Conservation (phyloP, 108 stramenopile species). For the Fistulifera solaris region DNA sequence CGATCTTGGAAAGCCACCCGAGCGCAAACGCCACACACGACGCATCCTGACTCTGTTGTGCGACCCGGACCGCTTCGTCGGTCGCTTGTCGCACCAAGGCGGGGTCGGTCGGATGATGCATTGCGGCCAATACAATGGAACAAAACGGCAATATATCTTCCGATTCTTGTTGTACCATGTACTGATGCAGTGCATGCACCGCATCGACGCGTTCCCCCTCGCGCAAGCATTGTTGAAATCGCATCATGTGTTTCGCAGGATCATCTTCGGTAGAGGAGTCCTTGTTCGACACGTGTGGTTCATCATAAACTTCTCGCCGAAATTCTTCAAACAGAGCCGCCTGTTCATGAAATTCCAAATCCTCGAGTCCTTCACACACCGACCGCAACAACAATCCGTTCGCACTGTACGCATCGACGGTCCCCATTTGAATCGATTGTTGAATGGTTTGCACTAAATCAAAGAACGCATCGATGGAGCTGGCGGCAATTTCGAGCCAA, state of each 20-base stretch:
- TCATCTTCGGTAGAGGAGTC: not conserved
- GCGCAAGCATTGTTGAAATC: conserved; percentile 68
- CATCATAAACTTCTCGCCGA: too few species aligned
- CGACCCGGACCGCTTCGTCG: conserved; percentile 89
- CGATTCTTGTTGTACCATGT: conserved; percentile 46
- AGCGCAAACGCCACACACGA: conserved; percentile 77
- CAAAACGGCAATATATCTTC: conserved; percentile 69
- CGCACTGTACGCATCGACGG: conserved; percentile 40
- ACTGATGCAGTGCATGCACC: conserved; percentile 83
- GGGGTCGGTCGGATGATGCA: conserved; percentile 59
- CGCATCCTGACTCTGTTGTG: conserved; percentile 83
- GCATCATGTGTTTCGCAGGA: conserved; percentile 76
- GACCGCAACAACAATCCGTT: conserved; percentile 66
- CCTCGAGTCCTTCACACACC: conserved; percentile 70
- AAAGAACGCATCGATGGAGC: conserved; percentile 41
- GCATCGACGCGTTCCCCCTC: conserved; percentile 68
- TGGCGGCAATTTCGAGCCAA: conserved; percentile 20
- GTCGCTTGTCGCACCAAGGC: conserved; percentile 67
- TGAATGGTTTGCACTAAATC: conserved; percentile 40
- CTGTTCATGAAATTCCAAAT: conserved; percentile 52
- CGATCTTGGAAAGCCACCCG: conserved; percentile 29
- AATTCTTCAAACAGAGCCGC: too few species aligned
- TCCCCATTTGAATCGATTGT: conserved; percentile 15
- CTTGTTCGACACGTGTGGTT: too few species aligned
- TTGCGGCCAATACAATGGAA: conserved; percentile 61